These are phyloP conservation scores for Rhododendron vialii DNA, from an alignment of 148 eudicot species.

Conservation along the genomic window DNA sequence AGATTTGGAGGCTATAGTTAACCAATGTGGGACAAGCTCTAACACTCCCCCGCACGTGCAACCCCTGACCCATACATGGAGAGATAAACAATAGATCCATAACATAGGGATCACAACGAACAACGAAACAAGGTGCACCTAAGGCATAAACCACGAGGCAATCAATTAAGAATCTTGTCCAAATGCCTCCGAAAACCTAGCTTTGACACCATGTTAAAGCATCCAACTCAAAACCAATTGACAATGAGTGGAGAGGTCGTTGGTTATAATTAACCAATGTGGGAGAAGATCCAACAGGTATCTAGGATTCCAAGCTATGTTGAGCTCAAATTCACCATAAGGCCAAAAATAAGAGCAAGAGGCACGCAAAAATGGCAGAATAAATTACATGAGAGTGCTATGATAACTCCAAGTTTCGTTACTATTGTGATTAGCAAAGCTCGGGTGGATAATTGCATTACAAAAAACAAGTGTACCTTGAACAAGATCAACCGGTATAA, in stretches of 20 bases:
- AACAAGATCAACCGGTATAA: slow-evolving; percentile 83
- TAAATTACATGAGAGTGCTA: neutral
- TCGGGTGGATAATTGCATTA: neutral
- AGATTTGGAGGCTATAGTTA: neutral
- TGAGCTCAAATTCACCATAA: neutral
- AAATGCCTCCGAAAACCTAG: too few species aligned
- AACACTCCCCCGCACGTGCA: too few species aligned
- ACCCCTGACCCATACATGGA: neutral
- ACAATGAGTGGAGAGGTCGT: neutral
- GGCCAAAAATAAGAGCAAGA: neutral
- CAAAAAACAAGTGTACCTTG: slow-evolving; percentile 48
- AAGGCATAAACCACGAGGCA: neutral
- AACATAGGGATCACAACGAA: neutral
- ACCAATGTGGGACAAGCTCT: neutral
- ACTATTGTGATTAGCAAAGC: neutral
- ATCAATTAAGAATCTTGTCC: too few species aligned
- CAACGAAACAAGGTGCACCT: neutral
- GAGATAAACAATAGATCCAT: neutral
- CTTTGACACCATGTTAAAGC: neutral
- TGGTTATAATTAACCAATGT: neutral
- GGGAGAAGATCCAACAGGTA: neutral
- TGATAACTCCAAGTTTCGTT: neutral
- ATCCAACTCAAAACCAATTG: neutral
- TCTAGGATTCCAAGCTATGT: neutral
- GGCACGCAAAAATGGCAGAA: neutral